These are phyloP conservation scores for Fusarium cicatricum DNA, from an alignment of 2,329 filamentous ascomycete species.

Conservation along the genomic window DNA sequence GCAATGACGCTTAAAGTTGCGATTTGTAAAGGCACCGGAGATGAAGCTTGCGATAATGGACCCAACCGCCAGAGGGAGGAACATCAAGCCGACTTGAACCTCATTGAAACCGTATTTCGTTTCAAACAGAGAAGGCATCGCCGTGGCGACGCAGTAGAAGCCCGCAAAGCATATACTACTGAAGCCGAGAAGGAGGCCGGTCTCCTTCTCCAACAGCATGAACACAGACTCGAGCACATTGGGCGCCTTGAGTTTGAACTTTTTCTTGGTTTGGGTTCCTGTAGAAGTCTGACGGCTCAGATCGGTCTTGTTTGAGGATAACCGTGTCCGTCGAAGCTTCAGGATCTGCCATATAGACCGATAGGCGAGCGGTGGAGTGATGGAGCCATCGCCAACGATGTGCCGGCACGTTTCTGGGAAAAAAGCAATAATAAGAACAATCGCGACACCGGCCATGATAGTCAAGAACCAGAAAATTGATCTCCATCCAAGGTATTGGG, in stretches of 20 bases:
- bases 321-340: conserved; percentile 28
- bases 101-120: conserved; percentile 68
- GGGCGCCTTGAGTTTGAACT: conserved; percentile 49
- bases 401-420: conserved; percentile 62
- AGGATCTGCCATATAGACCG: conserved; percentile 47
- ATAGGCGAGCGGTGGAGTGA: conserved; percentile 51
- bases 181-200: conserved; percentile 54
- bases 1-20: conserved; percentile 72
- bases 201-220: conserved; percentile 54
- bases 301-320: conserved; percentile 2
- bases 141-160: conserved; percentile 58
- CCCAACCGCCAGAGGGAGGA: conserved; percentile 59
- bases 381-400: conserved; percentile 62
- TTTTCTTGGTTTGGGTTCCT: conserved; percentile 22
- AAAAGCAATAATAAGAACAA: conserved; percentile 55
- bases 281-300: conserved; percentile 24
- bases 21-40: conserved; percentile 67
- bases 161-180: conserved; percentile 58
- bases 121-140: conserved; percentile 54
- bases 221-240: conserved; percentile 53
- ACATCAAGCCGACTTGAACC: conserved; percentile 61
- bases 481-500: conserved; percentile 65
- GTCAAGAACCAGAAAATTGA: conserved; percentile 70
- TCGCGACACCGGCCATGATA: conserved; percentile 53
- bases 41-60: conserved; percentile 56